phyloP scores from a whole-genome alignment of 805 yeast genomes.

The Komagataella pastoris region DNA sequence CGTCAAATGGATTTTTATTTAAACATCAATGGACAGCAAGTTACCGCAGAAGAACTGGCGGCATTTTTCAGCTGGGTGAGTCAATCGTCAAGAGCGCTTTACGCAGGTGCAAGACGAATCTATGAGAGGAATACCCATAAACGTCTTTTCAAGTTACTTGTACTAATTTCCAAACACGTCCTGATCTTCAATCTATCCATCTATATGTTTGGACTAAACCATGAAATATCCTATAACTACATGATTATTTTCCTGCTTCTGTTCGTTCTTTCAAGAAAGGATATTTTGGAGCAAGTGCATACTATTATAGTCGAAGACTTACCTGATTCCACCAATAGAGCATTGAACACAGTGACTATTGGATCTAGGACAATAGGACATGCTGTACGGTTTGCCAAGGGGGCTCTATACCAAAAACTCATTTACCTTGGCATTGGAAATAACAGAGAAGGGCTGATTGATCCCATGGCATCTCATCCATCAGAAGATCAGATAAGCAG shows the following conservation, averaged over 20 bases:
- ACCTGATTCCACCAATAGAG: background rate
- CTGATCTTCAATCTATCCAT: background rate
- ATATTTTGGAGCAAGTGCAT: background rate
- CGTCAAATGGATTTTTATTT: background rate
- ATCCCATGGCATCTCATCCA: background rate
- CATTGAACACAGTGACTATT: background rate
- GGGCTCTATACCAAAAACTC: background rate
- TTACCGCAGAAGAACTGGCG: background rate
- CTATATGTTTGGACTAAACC: background rate
- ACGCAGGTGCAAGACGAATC: background rate
- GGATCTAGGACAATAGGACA: background rate
- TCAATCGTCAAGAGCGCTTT: background rate
- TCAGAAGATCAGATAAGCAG: background rate
- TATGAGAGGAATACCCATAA: background rate
- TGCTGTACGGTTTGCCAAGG: background rate
- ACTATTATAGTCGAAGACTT: background rate
- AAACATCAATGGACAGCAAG: background rate
- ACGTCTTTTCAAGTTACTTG: background rate
- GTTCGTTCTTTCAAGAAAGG: background rate
- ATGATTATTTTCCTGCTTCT: background rate
- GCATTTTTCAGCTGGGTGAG: background rate
- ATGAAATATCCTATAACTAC: background rate
- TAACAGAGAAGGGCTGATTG: background rate
- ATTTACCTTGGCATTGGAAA: background rate
- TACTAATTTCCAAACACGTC: background rate